Base-by-base conservation (phyloP, 2,329 filamentous ascomycete genomes). In the Dothiorella sarmentorum region DNA sequence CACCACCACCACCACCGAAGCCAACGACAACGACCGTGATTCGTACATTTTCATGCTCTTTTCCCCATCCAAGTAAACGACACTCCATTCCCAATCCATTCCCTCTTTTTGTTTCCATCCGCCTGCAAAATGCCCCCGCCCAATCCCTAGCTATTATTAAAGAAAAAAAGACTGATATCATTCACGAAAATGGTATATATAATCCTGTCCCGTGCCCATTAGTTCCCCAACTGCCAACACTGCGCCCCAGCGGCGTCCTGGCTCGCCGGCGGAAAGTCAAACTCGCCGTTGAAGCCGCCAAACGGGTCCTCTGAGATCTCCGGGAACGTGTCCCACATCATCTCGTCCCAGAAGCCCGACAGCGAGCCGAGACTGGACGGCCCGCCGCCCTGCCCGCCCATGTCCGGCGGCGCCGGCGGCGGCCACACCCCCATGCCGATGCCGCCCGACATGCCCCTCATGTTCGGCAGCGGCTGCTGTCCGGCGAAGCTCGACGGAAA, bases 321-420 rank as follows among this genome's bases (percentile, higher is more conserved):
- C 4, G 71, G 70, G 18, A 73, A 55, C 1, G 71, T 73, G 45
- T 75, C 73, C 73, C 73, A 75, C 69, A 74, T 72, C 71, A 74
- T 74, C 49, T 73, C 71, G 58, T 74, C 71, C 73, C 73, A 75
- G 59, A 74, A 73, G 10, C 63, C 66, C 33, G 52, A 65, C 29
- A 69, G 56, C 42, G 68, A 66, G 38, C 69, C 70, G 59, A 73
- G 49, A 4, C 56, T 64, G 4, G 68, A 64, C 29, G 56, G 42
- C n/a, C n/a, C n/a, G 6, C 53, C 44, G 24, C 56, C 44, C 15
- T 24, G 43, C 13, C 44, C 56, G n/a, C n/a, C n/a, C n/a, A n/a
- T n/a, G n/a, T n/a, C n/a, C n/a, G n/a, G n/a, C 43, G 24, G 49
- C 33, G 40, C 37, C 18, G 56, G 24, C 27, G 43, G 43, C 43